Percentiles rank a stretch among this genome's conserved stretches.
phyloP scores from a whole-genome alignment of 257 asterid genomes.

The Solanum pennellii region DNA sequence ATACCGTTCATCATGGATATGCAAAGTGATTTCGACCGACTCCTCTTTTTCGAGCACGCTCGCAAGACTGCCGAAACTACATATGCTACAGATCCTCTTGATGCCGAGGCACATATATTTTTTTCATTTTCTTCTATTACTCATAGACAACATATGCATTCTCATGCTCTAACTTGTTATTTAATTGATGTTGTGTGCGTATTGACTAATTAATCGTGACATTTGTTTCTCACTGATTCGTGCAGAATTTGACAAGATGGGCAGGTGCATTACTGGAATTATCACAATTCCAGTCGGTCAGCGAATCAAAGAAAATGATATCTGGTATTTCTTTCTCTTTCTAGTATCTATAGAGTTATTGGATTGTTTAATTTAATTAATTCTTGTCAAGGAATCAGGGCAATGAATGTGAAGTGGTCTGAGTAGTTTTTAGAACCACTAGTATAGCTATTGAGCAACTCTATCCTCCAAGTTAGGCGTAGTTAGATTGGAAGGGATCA shows the following conservation, averaged over 20 bases:
- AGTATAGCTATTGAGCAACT: not conserved
- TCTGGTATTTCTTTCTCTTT: slow-evolving; percentile 24
- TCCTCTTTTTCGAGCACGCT: slow-evolving; percentile 79
- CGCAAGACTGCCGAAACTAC: slow-evolving; percentile 69
- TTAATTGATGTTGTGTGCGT: not conserved
- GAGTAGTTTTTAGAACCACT: not conserved
- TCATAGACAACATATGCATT: not conserved
- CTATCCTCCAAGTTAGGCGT: not conserved
- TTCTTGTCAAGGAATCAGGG: not conserved
- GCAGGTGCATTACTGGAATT: slow-evolving; percentile 80
- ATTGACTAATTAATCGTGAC: not conserved
- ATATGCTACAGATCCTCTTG: slow-evolving; percentile 59
- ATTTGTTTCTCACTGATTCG: not conserved
- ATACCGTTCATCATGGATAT: slow-evolving; percentile 25
- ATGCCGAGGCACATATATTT: slow-evolving; percentile 48
- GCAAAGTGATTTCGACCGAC: slow-evolving; percentile 73
- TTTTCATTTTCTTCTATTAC: not conserved
- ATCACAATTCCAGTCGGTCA: slow-evolving; percentile 69
- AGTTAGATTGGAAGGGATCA: not conserved
- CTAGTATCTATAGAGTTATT: not conserved
- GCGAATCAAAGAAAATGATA: slow-evolving; percentile 72
- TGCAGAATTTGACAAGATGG: slow-evolving; percentile 88
- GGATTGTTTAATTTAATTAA: not conserved
- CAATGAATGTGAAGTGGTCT: not conserved
- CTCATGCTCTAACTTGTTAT: not conserved